phyloP scores from a whole-genome alignment of 345 rosid genomes.

The Sisymbrium irio region DNA sequence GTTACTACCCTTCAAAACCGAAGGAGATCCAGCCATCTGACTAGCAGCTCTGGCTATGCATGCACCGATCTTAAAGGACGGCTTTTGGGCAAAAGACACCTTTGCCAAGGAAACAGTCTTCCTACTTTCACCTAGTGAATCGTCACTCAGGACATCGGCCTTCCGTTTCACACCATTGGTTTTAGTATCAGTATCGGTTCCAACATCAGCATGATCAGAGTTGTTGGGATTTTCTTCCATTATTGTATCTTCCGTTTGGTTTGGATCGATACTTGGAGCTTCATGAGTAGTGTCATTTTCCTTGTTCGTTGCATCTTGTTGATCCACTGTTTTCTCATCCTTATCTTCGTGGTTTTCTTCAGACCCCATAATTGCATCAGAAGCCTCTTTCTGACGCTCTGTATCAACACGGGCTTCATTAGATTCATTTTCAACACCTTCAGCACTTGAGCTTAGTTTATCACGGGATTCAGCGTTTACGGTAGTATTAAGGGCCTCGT shows the following conservation, averaged over 20 bases:
- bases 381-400: background rate
- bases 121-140: constrained; percentile 46
- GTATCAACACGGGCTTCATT: no score
- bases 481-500: constrained; percentile 10
- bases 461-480: constrained; percentile 7
- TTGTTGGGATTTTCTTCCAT: constrained; percentile 28
- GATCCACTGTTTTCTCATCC: background rate
- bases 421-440: background rate
- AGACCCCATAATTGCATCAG: constrained; percentile 22
- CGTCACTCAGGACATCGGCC: constrained; percentile 51
- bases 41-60: constrained; percentile 91
- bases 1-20: constrained; percentile 52
- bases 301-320: constrained; percentile 20
- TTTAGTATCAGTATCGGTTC: constrained; percentile 44
- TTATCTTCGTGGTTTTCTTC: constrained; percentile 5
- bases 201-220: constrained; percentile 39
- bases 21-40: constrained; percentile 79
- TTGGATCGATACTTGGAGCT: constrained; percentile 17
- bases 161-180: constrained; percentile 52
- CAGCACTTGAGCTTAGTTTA: background rate
- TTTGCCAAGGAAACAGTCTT: constrained; percentile 66
- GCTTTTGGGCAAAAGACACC: constrained; percentile 52
- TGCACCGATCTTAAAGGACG: constrained; percentile 89
- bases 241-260: constrained; percentile 29
- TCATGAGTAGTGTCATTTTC: constrained; percentile 18